Evolutionary conservation across 2,329 filamentous ascomycete species (phyloP), one percentile per base, ranked within the genome.

Genomic region (Exophiala oligosperma): DNA sequence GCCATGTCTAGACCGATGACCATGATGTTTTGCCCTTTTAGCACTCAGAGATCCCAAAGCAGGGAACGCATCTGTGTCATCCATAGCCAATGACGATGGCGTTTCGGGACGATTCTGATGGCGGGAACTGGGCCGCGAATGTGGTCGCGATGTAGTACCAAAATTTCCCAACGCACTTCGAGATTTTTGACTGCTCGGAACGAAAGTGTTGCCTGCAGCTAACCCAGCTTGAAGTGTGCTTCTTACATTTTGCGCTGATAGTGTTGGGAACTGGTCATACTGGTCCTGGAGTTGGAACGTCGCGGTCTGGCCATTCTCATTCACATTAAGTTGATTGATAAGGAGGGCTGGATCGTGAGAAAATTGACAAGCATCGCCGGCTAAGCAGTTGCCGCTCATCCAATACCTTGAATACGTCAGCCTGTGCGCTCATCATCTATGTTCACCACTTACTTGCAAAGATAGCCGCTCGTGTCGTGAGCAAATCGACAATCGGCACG

Each of bases 401-500:
- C 92, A 99, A 73, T 97, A 97, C 72, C 90, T 94, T 68, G 46
- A 63, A 58, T 49, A 52, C 55, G 63, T 74, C 64, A 75, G 70
- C 55, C 53, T 57, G 46, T 54, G 28, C 38, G 52, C 40, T 44
- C 53, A 54, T 56, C 64, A 56, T 54, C 67, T 60, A 56, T 64
- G 40, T 40, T 32, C 24, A 57, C 14, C 56, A 88, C 91, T 82
- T 80, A 95, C 91, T 97, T 97, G 92, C 94, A 99, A 62, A 99
- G 84, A 69, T 97, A 94, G 70, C 90, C 95, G 71, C 91, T 96
- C 46, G 96, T 83, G 72, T 99, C 93, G 74, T 99, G 94, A 66
- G 92, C 96, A 75, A 97, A 99, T 57, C 93, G 88, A 73, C 94
- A 99, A 74, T 99, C 94, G 60, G 93, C 93, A 59, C 94, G 86